Base-by-base conservation (phyloP, 2,329 filamentous ascomycete species). In the Madurella fahalii region DNA sequence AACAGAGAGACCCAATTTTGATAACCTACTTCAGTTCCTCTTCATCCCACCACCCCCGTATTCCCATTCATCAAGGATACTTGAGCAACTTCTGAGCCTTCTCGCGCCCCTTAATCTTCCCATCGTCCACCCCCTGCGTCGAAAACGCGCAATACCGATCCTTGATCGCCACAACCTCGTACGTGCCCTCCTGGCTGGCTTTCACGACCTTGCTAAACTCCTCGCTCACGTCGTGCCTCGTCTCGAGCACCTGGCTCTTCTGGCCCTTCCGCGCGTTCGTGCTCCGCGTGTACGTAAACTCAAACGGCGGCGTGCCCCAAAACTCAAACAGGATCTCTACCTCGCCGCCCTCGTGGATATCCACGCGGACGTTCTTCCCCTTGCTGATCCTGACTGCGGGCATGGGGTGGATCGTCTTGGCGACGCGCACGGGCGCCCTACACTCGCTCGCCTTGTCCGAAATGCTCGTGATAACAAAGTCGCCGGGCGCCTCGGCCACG, bases 141-240 rank as follows among this genome's bases (percentile, higher is more conserved):
- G 89, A 89, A 71, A 95, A 96, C 25, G 90, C 86, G 69, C 94
- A 99, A 74, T 83, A 95, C 66, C 84, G 84, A 72, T 99, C 94
- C 77, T 95, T 95, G 72, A 99, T 96, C 11, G 90, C 87, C 31
- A 97, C 89, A 16, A 99, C 93, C 74, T 99, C 94, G 68, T 99
- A 99, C 62, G 91, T 96, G 47, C 94, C 94, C 77, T 97, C 94
- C 68, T 96, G 89, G 63, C 87, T 91, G 25, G 92, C 91, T 64
- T 85, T 85, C 64, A 97, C 82, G 25, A 84, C 83, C 79, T 95
- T 92, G 65, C 76, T 85, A 69, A 90, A 82, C 65, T 95, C 90
- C 59, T 92, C 83, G 47, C 88, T 93, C 16, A 88, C 79, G 64
- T 96, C 92, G 62, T 94, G 91, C 63, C 89, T 84, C 61, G 95